Evolutionary conservation across 768 basidiomycete genomes (phyloP).

Genomic region (Pleurotus eryngii): DNA sequence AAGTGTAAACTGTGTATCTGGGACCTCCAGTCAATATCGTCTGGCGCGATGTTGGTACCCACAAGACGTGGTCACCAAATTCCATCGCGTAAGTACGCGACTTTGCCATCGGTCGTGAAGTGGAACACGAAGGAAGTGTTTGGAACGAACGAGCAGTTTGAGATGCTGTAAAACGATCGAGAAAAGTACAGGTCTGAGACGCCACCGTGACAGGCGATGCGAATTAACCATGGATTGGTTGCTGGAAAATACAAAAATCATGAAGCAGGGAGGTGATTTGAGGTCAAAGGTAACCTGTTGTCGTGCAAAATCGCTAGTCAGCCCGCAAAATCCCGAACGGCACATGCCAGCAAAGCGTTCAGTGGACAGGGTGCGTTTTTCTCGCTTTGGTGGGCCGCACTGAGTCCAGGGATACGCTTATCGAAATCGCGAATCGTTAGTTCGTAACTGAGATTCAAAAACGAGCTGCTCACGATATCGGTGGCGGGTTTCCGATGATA

Average conservation of each 20-base stretch:
- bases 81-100: slow-evolving; percentile 22
- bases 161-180: slow-evolving; percentile 5
- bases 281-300: slow-evolving; percentile 8
- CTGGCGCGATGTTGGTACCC: slow-evolving; percentile 8
- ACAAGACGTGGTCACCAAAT: slow-evolving; percentile 15
- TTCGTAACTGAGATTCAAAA: not conserved
- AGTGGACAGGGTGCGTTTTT: slow-evolving; percentile 19
- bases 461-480: slow-evolving; percentile 14
- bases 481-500: slow-evolving; percentile 19
- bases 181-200: not conserved
- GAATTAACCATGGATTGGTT: slow-evolving; percentile 9
- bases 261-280: not conserved
- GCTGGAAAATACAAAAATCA: not conserved
- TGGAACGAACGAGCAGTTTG: slow-evolving; percentile 14
- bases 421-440: not conserved
- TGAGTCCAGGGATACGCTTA: slow-evolving; percentile 15
- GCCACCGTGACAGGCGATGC: not conserved
- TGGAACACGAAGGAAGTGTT: slow-evolving; percentile 8
- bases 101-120: slow-evolving; percentile 9
- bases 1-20: slow-evolving; percentile 14
- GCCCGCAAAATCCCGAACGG: slow-evolving; percentile 23
- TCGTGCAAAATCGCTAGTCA: slow-evolving; percentile 20
- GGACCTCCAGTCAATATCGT: slow-evolving; percentile 14
- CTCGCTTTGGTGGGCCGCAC: slow-evolving; percentile 20
- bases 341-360: slow-evolving; percentile 22